phyloP scores from a whole-genome alignment of 768 basidiomycete species.

The Exsudoporus frostii region DNA sequence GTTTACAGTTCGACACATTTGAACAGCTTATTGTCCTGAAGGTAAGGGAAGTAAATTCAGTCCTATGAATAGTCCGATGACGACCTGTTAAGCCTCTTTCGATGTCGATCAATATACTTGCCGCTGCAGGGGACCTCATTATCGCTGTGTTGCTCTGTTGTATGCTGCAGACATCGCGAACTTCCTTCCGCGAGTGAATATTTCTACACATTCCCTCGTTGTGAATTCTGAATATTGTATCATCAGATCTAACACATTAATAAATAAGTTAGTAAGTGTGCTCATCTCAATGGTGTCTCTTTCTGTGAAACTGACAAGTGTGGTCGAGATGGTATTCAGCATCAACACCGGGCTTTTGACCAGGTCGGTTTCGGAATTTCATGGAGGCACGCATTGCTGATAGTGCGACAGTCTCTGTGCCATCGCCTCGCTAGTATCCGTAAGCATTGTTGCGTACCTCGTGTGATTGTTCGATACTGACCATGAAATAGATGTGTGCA shows the following conservation, averaged over 20 bases:
- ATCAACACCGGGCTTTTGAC: constrained; percentile 38
- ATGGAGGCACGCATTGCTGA: neutral
- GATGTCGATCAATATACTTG: constrained; percentile 49
- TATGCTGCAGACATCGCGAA: constrained; percentile 46
- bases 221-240: neutral
- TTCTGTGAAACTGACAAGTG: neutral
- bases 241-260: constrained; percentile 44
- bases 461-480: neutral
- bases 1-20: constrained; percentile 41
- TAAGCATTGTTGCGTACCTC: constrained; percentile 11
- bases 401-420: constrained; percentile 41
- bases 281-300: no score
- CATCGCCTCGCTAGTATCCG: constrained; percentile 51
- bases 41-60: constrained; percentile 20
- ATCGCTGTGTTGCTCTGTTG: constrained; percentile 44
- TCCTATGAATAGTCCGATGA: neutral
- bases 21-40: constrained; percentile 42
- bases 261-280: constrained; percentile 39
- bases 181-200: constrained; percentile 46
- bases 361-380: constrained; percentile 15
- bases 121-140: constrained; percentile 45
- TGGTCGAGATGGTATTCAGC: constrained; percentile 43
- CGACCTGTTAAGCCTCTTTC: constrained; percentile 32
- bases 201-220: neutral
- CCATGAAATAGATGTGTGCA: constrained; percentile 38